Conservation (phyloP, 1,139 yeast genomes). For the Arxiozyma slooffiae region DNA sequence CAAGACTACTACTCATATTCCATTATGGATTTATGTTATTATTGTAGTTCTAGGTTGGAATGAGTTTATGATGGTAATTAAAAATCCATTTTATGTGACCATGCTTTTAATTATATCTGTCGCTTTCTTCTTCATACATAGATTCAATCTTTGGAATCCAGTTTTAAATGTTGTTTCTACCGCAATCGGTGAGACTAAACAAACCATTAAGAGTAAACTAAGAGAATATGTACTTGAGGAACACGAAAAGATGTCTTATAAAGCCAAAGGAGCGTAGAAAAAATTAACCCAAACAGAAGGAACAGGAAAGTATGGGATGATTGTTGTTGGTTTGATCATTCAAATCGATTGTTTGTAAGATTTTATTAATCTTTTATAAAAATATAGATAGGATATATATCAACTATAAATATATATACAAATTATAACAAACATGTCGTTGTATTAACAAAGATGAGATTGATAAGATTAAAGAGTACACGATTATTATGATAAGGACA, state of each 20-base stretch:
- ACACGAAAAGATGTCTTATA: conserved; percentile 7
- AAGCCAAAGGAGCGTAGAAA: background rate
- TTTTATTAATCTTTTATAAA: too few relatives aligned
- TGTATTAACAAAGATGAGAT: too few relatives aligned
- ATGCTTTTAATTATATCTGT: conserved; percentile 47
- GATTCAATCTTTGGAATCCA: conserved; percentile 68
- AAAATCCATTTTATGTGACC: conserved; percentile 72
- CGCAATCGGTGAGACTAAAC: conserved; percentile 47
- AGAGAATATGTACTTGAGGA: conserved; percentile 30
- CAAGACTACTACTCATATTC: conserved; percentile 65
- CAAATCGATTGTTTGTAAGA: background rate
- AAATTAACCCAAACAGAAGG: background rate
- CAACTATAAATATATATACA: background rate
- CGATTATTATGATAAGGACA: background rate
- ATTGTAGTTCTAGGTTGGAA: conserved; percentile 85
- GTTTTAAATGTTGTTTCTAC: conserved; percentile 51
- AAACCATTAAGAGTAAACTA: conserved; percentile 50
- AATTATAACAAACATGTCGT: background rate
- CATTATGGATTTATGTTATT: conserved; percentile 67
- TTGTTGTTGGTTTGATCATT: background rate
- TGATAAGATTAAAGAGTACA: background rate
- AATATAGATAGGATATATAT: background rate
- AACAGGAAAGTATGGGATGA: background rate
- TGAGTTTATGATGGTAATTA: conserved; percentile 78
- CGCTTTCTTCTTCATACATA: conserved; percentile 57